Base-by-base conservation (phyloP, 108 stramenopile species). In the Skeletonema grethae region DNA sequence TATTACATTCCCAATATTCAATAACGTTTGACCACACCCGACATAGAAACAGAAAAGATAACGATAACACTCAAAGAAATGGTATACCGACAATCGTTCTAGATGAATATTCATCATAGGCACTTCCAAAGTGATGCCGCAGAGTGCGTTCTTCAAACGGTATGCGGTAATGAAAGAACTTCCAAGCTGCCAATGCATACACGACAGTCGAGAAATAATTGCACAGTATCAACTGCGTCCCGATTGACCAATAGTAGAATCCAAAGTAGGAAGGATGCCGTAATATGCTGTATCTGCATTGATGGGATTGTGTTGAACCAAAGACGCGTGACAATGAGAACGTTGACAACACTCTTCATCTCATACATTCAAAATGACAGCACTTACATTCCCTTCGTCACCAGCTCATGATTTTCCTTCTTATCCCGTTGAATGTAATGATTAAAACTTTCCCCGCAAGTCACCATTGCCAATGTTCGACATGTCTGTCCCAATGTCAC, bases 191-290 rank as follows among this genome's bases (percentile, higher is more conserved):
- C 6, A 72, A 32, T 24, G 88, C 86, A 73, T 93, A 97, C 7
- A 82, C 61, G 4, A 88, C 30, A 12, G 74, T 61, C 61, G 87
- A 86, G 12, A 96, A 10, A 5, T 76, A 76, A 82, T 98, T 98
- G 68, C 91, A 87, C 30, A 98, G 68, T 16, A 98, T 32, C 4
- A 97, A 30, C 73, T 97, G 98, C 25, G 92, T 95, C 8, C 95
- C 97, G 18, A 98, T 64, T 31, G 87, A 84, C 97, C 97, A 99
- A 75, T 95, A 99, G 64, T 87, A 99, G 84, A 97, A 99, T 29
- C 98, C 98, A 22, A 90, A 79, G 72, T 99, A 99, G 10, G 92
- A 92, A 39, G 97, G 97, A 83, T 99, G 98, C 12, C 98, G 93
- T n/a, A 99, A 73, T 56, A 67, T 72, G 22, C 61, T 65, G 80